These are phyloP conservation scores for Penstemon eatonii DNA, from an alignment of 257 asterid genomes.

Conservation along the genomic window DNA sequence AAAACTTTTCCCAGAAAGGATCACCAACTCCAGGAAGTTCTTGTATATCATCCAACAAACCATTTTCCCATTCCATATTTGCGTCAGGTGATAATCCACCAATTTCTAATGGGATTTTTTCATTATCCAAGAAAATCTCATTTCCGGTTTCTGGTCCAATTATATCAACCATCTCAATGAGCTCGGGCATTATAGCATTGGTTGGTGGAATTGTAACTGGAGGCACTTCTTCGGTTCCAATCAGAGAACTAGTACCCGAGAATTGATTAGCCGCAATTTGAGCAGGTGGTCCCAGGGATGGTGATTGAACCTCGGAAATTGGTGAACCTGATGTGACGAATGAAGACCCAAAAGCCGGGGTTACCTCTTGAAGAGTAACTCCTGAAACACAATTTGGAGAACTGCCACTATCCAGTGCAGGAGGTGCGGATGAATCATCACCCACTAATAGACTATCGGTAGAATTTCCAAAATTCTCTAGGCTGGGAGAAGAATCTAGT, in stretches of 20 bases:
- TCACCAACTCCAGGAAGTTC: conserved; percentile 72
- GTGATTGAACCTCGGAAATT: conserved; percentile 39
- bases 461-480: conserved; percentile 46
- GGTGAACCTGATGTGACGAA: conserved; percentile 37
- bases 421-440: conserved; percentile 39
- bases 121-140: conserved; percentile 42
- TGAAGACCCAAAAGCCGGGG: conserved; percentile 43
- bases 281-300: conserved; percentile 35
- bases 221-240: conserved; percentile 41
- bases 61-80: conserved; percentile 62
- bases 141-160: conserved; percentile 38
- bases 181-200: conserved; percentile 48
- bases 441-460: conserved; percentile 55
- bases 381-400: conserved; percentile 48
- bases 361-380: conserved; percentile 75
- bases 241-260: conserved; percentile 29
- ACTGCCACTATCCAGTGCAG: conserved; percentile 36
- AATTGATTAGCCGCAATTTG: conserved; percentile 33
- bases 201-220: conserved; percentile 40
- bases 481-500: conserved; percentile 62
- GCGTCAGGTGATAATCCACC: conserved; percentile 50
- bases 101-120: conserved; percentile 43
- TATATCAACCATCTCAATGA: conserved; percentile 49
- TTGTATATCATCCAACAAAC: conserved; percentile 55
- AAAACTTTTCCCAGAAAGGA: conserved; percentile 89